phyloP scores from a whole-genome alignment of 2,329 filamentous ascomycete genomes.

The Penicillium sp. region DNA sequence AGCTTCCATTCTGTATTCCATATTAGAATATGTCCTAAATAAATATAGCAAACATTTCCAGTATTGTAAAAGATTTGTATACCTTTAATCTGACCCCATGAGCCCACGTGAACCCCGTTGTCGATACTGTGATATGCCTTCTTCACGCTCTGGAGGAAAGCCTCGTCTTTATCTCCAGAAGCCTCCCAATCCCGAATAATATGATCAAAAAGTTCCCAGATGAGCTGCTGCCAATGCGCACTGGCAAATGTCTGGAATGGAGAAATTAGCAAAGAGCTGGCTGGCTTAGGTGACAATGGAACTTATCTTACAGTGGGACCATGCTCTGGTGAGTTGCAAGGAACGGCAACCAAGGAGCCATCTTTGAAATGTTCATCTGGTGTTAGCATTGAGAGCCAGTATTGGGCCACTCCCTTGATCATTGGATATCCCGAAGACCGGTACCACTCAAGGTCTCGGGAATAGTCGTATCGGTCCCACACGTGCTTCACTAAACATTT shows the following conservation, averaged over 20 bases:
- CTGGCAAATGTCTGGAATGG: not conserved
- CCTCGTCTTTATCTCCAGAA: not conserved
- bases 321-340: not conserved
- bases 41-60: rapidly evolving
- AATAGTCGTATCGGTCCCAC: constrained; percentile 44
- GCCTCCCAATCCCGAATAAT: not conserved
- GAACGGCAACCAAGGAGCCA: not conserved
- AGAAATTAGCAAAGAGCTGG: not conserved
- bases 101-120: not conserved
- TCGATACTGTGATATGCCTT: not conserved
- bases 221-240: not conserved
- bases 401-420: constrained; percentile 53
- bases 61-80: not conserved
- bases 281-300: not conserved
- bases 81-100: not conserved
- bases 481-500: not conserved
- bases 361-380: constrained; percentile 45
- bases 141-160: not conserved
- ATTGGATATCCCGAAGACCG: constrained; percentile 51
- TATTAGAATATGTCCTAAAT: not conserved
- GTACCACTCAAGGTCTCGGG: constrained; percentile 48
- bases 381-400: constrained; percentile 57
- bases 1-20: not conserved
- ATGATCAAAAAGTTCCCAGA: not conserved
- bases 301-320: not conserved